Evolutionary conservation across 148 eudicot species (phyloP).

Genomic region (Salicornia ramosissima): DNA sequence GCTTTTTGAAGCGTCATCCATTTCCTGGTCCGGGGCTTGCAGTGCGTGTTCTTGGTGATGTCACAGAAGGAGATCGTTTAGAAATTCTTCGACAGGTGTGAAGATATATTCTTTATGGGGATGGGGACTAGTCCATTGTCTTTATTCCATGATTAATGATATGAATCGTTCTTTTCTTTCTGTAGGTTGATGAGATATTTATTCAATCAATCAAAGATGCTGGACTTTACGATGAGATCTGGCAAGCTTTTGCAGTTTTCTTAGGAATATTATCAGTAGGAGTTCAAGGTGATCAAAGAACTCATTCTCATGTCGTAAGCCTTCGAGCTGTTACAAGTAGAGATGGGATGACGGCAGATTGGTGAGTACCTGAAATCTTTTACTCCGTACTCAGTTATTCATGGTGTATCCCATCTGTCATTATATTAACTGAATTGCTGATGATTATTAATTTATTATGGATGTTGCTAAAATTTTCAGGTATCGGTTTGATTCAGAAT

Average conservation of each 20-base stretch:
- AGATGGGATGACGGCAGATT: conserved; percentile 99
- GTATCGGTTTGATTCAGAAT: conserved; percentile 79
- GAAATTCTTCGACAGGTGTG: conserved; percentile 70
- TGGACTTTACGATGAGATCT: conserved; percentile 79
- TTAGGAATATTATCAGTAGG: conserved; percentile 78
- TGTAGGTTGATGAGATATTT: conserved; percentile 90
- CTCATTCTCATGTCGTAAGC: conserved; percentile 78
- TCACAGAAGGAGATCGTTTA: conserved; percentile 71
- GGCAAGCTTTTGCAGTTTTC: conserved; percentile 99
- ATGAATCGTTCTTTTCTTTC: not conserved
- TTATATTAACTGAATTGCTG: no score
- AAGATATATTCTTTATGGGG: not conserved
- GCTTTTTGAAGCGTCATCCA: conserved; percentile 91
- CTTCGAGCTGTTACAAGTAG: conserved; percentile 95
- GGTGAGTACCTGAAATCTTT: conserved; percentile 37
- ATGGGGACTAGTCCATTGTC: not conserved
- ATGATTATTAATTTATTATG: no score
- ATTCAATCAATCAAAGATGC: conserved; percentile 88
- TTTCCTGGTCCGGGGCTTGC: conserved; percentile 99
- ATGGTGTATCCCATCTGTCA: no score
- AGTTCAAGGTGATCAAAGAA: conserved; percentile 98
- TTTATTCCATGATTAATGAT: not conserved
- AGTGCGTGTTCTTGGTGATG: conserved; percentile 90
- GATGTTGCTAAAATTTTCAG: conserved; percentile 36
- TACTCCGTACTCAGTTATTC: no score